Evolutionary conservation across 345 rosid species (phyloP).

Genomic region (Eucalyptus regnans): DNA sequence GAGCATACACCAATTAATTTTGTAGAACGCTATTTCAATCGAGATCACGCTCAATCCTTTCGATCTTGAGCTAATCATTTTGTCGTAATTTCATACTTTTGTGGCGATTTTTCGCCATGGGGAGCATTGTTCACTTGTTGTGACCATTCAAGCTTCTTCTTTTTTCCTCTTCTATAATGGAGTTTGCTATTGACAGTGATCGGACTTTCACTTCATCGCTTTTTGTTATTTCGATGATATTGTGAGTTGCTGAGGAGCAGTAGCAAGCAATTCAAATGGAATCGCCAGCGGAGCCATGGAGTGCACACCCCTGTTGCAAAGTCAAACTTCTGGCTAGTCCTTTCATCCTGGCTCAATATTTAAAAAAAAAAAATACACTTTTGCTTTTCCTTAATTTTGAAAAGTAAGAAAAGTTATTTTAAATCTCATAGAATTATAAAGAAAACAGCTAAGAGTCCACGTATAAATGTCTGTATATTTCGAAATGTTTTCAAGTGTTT

Average conservation of each 20-base stretch:
- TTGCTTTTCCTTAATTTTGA: background rate
- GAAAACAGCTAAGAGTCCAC: background rate
- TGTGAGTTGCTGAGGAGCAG: background rate
- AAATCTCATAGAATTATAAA: background rate
- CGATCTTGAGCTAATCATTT: background rate
- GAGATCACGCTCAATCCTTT: background rate
- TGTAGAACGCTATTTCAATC: background rate
- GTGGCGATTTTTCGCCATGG: background rate
- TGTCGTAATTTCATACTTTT: background rate
- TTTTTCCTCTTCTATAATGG: background rate
- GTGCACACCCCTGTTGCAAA: background rate
- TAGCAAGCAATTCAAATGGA: background rate
- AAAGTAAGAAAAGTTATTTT: background rate
- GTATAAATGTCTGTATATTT: background rate
- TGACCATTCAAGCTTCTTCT: background rate
- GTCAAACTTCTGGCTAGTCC: background rate
- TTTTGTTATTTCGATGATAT: background rate
- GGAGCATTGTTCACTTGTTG: background rate
- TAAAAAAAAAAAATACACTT: fast-evolving
- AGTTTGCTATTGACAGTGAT: background rate
- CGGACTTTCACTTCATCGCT: background rate
- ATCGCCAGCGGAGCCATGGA: background rate
- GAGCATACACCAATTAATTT: background rate
- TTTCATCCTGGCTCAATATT: background rate
- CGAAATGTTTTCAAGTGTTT: background rate